These are phyloP conservation scores for Wickerhamomyces bovis DNA, from an alignment of 805 yeast genomes.

Conservation along the genomic window DNA sequence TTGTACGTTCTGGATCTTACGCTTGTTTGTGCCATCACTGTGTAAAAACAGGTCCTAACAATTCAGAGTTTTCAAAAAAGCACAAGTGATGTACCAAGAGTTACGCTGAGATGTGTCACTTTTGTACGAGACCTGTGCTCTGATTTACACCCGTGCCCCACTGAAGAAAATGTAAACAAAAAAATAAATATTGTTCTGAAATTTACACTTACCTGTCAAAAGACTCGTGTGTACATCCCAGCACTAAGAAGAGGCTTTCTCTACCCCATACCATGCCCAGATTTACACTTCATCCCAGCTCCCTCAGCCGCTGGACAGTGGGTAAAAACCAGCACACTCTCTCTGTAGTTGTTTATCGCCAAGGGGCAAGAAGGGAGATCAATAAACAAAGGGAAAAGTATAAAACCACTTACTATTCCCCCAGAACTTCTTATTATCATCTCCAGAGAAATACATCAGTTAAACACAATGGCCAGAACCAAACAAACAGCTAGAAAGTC, in stretches of 20 bases:
- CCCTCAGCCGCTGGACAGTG: not conserved
- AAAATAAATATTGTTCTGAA: not conserved
- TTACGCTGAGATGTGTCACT: not conserved
- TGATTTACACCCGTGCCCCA: not conserved
- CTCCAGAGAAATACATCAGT: too few relatives aligned
- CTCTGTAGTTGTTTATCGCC: not conserved
- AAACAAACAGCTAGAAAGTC: slow-evolving; percentile 93
- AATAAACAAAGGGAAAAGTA: not conserved
- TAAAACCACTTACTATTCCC: not conserved
- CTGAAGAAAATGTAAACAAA: not conserved
- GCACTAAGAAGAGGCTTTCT: not conserved
- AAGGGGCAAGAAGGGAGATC: too few relatives aligned
- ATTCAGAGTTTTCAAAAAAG: not conserved
- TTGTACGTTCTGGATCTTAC: slow-evolving; percentile 1
- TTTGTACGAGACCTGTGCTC: not conserved
- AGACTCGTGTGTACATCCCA: not conserved
- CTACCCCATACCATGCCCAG: not conserved
- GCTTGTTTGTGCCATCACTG: not conserved
- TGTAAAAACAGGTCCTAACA: slow-evolving; percentile 18
- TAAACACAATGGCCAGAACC: slow-evolving; percentile 88
- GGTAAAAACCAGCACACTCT: not conserved
- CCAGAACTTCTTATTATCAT: not conserved
- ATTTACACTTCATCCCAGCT: not conserved
- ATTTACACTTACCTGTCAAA: not conserved
- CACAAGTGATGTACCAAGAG: not conserved